Evolutionary conservation across 352 stramenopile species (phyloP).

Genomic region (Blastocystis sp.): DNA sequence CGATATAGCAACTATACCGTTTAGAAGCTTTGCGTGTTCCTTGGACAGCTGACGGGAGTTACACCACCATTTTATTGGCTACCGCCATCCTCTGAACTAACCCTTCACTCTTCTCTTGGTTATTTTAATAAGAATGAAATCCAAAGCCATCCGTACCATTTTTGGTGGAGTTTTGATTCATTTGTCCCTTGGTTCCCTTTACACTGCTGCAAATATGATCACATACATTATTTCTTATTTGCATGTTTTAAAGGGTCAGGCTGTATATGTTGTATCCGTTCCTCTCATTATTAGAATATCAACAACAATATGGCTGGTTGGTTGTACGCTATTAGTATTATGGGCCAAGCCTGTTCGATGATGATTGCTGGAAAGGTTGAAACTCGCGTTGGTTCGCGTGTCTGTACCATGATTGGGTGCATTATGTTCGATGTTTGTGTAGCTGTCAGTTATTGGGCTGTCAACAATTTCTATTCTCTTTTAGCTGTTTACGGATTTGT

Average conservation of each 20-base stretch:
- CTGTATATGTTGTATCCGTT: not conserved
- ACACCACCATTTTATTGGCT: not conserved
- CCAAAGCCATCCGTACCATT: conserved; percentile 50
- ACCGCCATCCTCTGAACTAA: not conserved
- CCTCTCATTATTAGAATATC: conserved; percentile 13
- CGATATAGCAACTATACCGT: no score
- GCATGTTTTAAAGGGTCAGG: conserved; percentile 1
- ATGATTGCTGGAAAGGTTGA: conserved; percentile 63
- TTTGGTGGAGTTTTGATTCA: conserved; percentile 59
- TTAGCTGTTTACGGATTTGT: conserved; percentile 56
- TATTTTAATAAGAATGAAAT: conserved; percentile 12
- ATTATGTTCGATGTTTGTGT: conserved; percentile 36
- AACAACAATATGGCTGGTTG: conserved; percentile 33
- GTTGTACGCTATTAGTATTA: conserved; percentile 67
- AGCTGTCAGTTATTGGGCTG: conserved; percentile 13
- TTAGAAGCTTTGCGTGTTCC: no score
- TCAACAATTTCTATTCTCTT: conserved; percentile 38
- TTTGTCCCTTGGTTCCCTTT: conserved; percentile 40
- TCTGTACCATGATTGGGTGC: conserved; percentile 22
- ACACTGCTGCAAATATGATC: conserved; percentile 68
- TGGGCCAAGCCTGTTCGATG: conserved; percentile 56
- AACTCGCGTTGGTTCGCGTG: conserved; percentile 1
- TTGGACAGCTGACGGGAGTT: not conserved
- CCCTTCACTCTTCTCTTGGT: conserved; percentile 38
- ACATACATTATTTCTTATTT: conserved; percentile 68